Percentiles rank a stretch among this genome's conserved stretches.
Conservation (phyloP, 306 rosid genomes). For the Neltuma alba region DNA sequence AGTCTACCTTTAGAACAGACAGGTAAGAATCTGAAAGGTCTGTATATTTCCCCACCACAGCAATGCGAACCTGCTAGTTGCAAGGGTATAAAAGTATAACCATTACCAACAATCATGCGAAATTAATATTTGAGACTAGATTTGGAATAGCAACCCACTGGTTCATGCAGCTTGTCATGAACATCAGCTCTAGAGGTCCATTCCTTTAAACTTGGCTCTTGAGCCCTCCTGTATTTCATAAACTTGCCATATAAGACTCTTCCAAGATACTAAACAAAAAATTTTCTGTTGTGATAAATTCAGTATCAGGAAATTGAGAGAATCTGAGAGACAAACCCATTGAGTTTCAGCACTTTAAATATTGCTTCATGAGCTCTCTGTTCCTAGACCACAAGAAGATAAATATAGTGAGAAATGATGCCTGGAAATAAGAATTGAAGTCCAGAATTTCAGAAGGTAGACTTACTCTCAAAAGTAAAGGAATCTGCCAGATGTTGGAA, state of each 20-base stretch:
- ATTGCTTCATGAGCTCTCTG: constrained; percentile 87
- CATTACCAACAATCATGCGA: constrained; percentile 15
- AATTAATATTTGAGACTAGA: constrained; percentile 14
- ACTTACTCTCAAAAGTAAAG: constrained; percentile 85
- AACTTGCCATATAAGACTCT: constrained; percentile 22
- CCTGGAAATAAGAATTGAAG: constrained; percentile 29
- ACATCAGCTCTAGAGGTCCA: constrained; percentile 73
- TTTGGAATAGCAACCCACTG: constrained; percentile 54
- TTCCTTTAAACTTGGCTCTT: constrained; percentile 63
- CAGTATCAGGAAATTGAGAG: constrained; percentile 9
- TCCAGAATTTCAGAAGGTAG: constrained; percentile 20
- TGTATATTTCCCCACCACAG: constrained; percentile 94
- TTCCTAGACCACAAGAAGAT: constrained; percentile 54
- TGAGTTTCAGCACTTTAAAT: constrained; percentile 65
- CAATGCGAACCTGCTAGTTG: constrained; percentile 74
- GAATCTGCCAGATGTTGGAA: constrained; percentile 97
- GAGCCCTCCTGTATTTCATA: constrained; percentile 51
- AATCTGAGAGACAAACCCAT: constrained; percentile 54
- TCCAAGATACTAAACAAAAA: constrained; percentile 21
- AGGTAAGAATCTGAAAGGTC: constrained; percentile 90
- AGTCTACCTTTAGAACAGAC: constrained; percentile 76
- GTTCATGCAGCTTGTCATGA: constrained; percentile 58
- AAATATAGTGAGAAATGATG: constrained; percentile 39
- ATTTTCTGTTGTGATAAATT: background rate
- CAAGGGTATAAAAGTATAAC: constrained; percentile 1